phyloP scores from a whole-genome alignment of 768 basidiomycete genomes.

The Neoboletus brunneissimus region DNA sequence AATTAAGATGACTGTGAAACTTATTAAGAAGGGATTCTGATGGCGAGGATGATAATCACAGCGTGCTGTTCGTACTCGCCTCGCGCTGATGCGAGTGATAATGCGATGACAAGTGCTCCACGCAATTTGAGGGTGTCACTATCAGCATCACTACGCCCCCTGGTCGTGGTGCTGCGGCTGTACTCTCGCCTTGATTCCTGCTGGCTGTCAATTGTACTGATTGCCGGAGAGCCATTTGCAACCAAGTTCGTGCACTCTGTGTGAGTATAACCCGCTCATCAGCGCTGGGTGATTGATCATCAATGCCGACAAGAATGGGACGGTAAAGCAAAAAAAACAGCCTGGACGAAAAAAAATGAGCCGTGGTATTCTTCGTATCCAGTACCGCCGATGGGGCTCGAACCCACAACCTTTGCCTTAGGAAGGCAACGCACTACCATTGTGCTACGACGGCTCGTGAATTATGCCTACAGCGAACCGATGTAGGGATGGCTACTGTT shows the following conservation, averaged over 20 bases:
- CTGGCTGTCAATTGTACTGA: background rate
- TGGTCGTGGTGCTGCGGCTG: background rate
- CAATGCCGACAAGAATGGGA: background rate
- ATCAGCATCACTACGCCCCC: slow-evolving; percentile 1
- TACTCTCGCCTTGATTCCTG: background rate
- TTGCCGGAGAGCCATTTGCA: background rate
- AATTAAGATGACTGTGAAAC: background rate
- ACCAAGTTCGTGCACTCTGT: background rate
- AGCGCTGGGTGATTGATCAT: background rate
- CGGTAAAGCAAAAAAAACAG: background rate
- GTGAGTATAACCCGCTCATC: background rate
- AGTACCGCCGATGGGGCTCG: slow-evolving; percentile 38
- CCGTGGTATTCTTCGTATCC: slow-evolving; percentile 17
- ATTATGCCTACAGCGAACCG: accelerated
- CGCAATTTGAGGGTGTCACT: background rate
- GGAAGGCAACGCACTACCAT: slow-evolving; percentile 41
- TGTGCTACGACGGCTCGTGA: slow-evolving; percentile 37
- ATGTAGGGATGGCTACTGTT: background rate
- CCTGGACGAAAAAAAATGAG: slow-evolving; percentile 12
- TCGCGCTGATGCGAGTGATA: slow-evolving; percentile 3
- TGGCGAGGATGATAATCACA: slow-evolving; percentile 5
- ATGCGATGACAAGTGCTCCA: slow-evolving; percentile 1
- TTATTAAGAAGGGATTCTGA: background rate
- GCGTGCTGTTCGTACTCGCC: background rate
- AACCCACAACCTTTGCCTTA: slow-evolving; percentile 40